Evolutionary conservation across 768 basidiomycete species (phyloP).

Genomic region (Mycena kentingensis): DNA sequence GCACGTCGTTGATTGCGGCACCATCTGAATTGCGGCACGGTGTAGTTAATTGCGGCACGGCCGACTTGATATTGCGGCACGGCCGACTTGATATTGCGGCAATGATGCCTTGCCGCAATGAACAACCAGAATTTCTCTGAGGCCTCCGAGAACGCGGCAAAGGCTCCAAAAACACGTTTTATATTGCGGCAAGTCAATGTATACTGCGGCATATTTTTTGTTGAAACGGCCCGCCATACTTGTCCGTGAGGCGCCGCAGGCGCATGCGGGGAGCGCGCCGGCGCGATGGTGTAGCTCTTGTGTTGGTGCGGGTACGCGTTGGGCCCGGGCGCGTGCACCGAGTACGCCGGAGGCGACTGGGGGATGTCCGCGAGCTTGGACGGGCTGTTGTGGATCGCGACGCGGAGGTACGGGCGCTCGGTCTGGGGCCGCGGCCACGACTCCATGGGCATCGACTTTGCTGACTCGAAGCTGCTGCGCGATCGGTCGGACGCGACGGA

Average conservation of each 20-base stretch:
- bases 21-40: no score
- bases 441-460: conserved; percentile 9
- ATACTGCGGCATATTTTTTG: no score
- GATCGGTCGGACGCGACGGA: conserved; percentile 13
- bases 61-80: no score
- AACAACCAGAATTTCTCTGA: no score
- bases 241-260: conserved; percentile 34
- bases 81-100: no score
- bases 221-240: no score
- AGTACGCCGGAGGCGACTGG: conserved; percentile 16
- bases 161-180: no score
- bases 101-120: no score
- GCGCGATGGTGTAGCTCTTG: conserved; percentile 24
- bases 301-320: conserved; percentile 15
- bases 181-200: no score
- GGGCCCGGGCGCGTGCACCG: background rate
- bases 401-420: conserved; percentile 18
- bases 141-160: no score
- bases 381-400: conserved; percentile 1
- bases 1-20: no score
- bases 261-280: conserved; percentile 18
- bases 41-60: no score
- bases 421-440: conserved; percentile 21
- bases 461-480: background rate
- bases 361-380: conserved; percentile 21